A percentile compares a stretch with the other conserved stretches of the same genome.
phyloP scores from a whole-genome alignment of 257 asterid species.

The Solanum bukasovii region DNA sequence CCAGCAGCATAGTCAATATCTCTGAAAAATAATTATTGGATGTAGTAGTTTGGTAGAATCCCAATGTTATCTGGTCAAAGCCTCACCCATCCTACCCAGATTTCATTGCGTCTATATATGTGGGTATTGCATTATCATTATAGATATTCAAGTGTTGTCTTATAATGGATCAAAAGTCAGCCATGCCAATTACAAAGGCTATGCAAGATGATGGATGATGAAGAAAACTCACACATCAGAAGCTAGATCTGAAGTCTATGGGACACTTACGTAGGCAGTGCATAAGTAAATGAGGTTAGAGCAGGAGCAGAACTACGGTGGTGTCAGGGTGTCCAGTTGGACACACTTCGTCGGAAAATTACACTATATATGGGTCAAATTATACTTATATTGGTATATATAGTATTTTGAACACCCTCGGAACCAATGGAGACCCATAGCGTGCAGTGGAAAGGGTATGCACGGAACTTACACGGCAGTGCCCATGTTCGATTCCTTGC shows the following conservation, averaged over 20 bases:
- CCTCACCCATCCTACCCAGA: neutral
- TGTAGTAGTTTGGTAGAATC: neutral
- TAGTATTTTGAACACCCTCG: neutral
- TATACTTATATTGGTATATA: neutral
- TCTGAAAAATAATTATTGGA: neutral
- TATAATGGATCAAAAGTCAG: neutral
- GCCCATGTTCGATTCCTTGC: neutral
- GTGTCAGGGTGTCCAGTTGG: neutral
- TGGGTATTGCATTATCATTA: neutral
- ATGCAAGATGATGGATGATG: neutral
- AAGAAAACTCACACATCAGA: neutral
- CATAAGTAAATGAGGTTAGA: constrained; percentile 71
- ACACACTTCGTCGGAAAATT: neutral
- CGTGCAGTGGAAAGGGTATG: neutral
- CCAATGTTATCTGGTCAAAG: neutral
- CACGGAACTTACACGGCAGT: neutral
- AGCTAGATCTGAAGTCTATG: neutral
- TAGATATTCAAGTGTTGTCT: neutral
- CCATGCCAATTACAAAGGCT: neutral
- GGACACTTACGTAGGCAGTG: constrained; percentile 60
- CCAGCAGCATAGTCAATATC: neutral
- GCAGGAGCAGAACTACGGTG: neutral
- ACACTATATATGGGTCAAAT: neutral
- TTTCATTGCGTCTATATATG: neutral
- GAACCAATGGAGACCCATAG: neutral